Conservation (phyloP, 768 basidiomycete genomes). For the Leucocoprinus sp. region DNA sequence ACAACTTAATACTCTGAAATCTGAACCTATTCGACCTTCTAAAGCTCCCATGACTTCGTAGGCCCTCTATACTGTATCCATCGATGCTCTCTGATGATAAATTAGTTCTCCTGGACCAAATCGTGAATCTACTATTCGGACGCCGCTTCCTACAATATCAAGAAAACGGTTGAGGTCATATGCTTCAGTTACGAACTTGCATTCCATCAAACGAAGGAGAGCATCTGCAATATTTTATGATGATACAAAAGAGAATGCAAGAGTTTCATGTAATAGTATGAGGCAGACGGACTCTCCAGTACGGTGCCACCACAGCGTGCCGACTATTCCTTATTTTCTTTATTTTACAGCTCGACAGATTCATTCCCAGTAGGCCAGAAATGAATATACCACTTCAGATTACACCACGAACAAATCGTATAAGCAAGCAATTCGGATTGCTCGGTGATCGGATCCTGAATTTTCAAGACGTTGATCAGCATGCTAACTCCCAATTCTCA, state of each 20-base stretch:
- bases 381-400: conserved; percentile 45
- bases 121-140: conserved; percentile 1
- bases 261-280: conserved; percentile 3
- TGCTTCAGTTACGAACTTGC: conserved; percentile 19
- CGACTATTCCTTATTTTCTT: background rate
- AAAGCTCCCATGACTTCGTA: conserved; percentile 9
- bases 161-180: conserved; percentile 10
- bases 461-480: conserved; percentile 34
- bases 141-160: conserved; percentile 2
- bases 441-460: conserved; percentile 47
- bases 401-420: conserved; percentile 61
- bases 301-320: background rate
- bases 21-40: background rate
- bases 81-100: background rate
- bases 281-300: conserved; percentile 13
- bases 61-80: background rate
- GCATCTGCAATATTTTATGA: conserved; percentile 16
- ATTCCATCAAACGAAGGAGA: conserved; percentile 19
- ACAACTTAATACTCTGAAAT: no score
- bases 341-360: conserved; percentile 45
- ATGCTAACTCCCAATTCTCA: conserved; percentile 2
- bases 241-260: conserved; percentile 10
- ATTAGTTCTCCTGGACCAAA: conserved; percentile 1
- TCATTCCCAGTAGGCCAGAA: conserved; percentile 47
- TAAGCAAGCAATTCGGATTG: conserved; percentile 55